phyloP scores from a whole-genome alignment of 352 stramenopile species.

The Phytophthora parvispora region DNA sequence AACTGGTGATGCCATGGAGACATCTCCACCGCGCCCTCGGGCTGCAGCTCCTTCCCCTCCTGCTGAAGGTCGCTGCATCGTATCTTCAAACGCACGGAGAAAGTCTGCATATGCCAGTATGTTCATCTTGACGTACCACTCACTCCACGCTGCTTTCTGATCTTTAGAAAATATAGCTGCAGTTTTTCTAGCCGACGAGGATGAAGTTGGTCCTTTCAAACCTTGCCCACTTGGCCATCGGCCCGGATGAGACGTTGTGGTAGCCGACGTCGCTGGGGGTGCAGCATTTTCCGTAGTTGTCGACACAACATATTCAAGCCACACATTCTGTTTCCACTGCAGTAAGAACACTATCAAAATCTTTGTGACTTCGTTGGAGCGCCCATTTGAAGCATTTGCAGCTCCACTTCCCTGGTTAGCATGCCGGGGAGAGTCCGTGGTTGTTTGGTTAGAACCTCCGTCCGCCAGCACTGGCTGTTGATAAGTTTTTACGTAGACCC shows the following conservation, averaged over 20 bases:
- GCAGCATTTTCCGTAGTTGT: conserved; percentile 63
- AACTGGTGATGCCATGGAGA: conserved; percentile 42
- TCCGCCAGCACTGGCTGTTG: conserved; percentile 37
- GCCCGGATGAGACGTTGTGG: conserved; percentile 4
- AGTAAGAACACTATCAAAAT: conserved; percentile 87
- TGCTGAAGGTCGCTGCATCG: conserved; percentile 36
- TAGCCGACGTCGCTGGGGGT: conserved; percentile 3
- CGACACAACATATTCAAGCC: conserved; percentile 90
- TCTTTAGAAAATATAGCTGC: conserved; percentile 48
- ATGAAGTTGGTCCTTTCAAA: conserved; percentile 21
- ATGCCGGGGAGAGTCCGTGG: conserved; percentile 9
- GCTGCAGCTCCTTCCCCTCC: conserved; percentile 8
- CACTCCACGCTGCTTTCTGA: conserved; percentile 60
- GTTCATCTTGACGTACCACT: conserved; percentile 92
- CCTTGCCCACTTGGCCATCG: conserved; percentile 35
- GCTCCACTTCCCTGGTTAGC: conserved; percentile 6
- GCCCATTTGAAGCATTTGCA: conserved; percentile 6
- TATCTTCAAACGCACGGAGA: conserved; percentile 84
- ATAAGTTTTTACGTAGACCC: conserved; percentile 72
- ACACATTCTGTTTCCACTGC: conserved; percentile 92
- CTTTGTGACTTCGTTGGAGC: conserved; percentile 57
- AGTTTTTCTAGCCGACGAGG: conserved; percentile 37
- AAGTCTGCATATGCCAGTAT: conserved; percentile 87
- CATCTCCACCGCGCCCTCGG: conserved; percentile 9
- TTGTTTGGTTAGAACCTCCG: conserved; percentile 3